A percentile compares a stretch with the other conserved stretches of the same genome.
These are phyloP conservation scores for Scheffersomyces lignicola DNA, from an alignment of 1,139 yeast species.

Conservation along the genomic window DNA sequence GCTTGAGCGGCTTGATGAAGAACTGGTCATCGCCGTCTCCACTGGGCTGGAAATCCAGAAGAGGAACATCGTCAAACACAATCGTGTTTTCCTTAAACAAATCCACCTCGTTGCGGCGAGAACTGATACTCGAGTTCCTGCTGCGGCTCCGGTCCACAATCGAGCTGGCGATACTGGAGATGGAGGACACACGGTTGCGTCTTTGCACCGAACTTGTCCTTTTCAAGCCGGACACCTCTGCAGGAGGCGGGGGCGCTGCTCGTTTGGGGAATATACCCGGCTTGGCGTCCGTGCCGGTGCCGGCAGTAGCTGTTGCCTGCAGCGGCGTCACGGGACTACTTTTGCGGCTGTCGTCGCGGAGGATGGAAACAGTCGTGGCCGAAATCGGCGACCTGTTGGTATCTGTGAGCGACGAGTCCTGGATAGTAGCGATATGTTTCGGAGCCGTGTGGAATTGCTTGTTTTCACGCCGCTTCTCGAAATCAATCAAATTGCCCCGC, in stretches of 20 bases:
- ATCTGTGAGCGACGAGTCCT: constrained; percentile 42
- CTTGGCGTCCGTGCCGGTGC: constrained; percentile 1
- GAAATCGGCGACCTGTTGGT: constrained; percentile 36
- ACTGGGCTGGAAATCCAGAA: constrained; percentile 26
- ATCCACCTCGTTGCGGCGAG: constrained; percentile 27
- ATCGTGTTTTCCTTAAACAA: constrained; percentile 68
- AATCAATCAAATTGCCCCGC: constrained; percentile 72
- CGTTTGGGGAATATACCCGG: constrained; percentile 56
- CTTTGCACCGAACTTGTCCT: constrained; percentile 19
- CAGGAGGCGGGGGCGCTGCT: constrained; percentile 76
- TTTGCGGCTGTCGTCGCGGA: constrained; percentile 25
- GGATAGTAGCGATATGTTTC: constrained; percentile 43
- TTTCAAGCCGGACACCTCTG: constrained; percentile 14
- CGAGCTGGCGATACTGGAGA: constrained; percentile 3
- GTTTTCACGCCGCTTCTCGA: constrained; percentile 75
- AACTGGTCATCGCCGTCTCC: constrained; percentile 25
- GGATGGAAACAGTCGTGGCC: constrained; percentile 36
- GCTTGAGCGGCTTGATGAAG: constrained; percentile 26
- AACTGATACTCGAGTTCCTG: not conserved
- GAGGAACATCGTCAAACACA: constrained; percentile 73
- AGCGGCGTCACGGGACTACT: constrained; percentile 4
- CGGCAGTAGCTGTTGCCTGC: constrained; percentile 1
- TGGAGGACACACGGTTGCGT: constrained; percentile 1
- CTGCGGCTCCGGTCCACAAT: constrained; percentile 1
- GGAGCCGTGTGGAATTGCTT: constrained; percentile 59